Evolutionary conservation across 2,329 filamentous ascomycete genomes (phyloP).

Genomic region (Leptosphaerulina australis): DNA sequence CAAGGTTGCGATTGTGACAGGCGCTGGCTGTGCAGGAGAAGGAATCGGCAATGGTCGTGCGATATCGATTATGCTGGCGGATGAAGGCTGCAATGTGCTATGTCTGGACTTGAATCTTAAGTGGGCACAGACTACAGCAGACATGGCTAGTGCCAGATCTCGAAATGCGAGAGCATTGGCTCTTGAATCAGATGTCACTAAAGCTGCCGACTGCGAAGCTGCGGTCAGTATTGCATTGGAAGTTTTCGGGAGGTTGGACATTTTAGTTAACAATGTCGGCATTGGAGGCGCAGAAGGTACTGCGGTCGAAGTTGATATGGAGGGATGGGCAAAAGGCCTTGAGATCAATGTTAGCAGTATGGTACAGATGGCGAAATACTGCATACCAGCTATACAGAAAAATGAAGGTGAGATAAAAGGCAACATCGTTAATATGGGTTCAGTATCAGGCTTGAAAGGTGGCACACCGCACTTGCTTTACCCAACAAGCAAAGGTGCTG

Average conservation of each 20-base stretch:
- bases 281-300: constrained; percentile 64
- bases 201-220: constrained; percentile 57
- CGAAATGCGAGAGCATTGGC: constrained; percentile 45
- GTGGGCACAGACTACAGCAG: constrained; percentile 60
- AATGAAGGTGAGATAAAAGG: constrained; percentile 57
- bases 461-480: constrained; percentile 61
- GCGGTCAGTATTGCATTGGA: constrained; percentile 52
- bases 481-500: constrained; percentile 60
- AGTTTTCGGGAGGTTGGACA: constrained; percentile 63
- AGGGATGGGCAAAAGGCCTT: constrained; percentile 62
- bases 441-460: constrained; percentile 63
- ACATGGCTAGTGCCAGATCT: constrained; percentile 53
- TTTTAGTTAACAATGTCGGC: constrained; percentile 70
- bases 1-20: constrained; percentile 63
- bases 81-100: constrained; percentile 64
- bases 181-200: constrained; percentile 61
- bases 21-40: constrained; percentile 62
- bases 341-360: constrained; percentile 69
- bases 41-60: constrained; percentile 67
- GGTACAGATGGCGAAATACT: constrained; percentile 68
- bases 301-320: constrained; percentile 66
- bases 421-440: constrained; percentile 67
- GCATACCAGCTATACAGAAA: constrained; percentile 64
- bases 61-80: constrained; percentile 64
- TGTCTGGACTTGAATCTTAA: constrained; percentile 61